Base-by-base conservation (phyloP, 2,329 filamentous ascomycete species). In the Xylaria sp. region DNA sequence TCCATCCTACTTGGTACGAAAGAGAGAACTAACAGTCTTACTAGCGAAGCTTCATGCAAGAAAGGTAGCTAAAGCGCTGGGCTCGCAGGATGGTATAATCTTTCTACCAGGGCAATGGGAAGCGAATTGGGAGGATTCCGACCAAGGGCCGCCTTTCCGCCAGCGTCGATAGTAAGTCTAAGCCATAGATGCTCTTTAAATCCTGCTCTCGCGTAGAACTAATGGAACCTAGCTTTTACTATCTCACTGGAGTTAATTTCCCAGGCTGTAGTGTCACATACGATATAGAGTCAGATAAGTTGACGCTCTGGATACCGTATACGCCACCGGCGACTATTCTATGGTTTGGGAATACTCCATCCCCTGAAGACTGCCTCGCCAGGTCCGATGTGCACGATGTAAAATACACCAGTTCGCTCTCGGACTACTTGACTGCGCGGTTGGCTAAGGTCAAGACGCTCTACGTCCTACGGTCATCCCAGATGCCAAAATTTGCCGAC, bases 301-400 rank as follows among this genome's bases (percentile, higher is more conserved):
- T 96, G 65, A 88, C 86, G 5, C 86, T 95, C 32, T 96, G 91
- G 86, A 89, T 95, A 57, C 92, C 92, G 1, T 87, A 88, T 73
- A 87, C 90, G 71, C 87, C 92, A 72, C 87, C 87, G 16, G 84
- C 83, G 18, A 83, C 86, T 72, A 83, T 87, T 12, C 86, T 93
- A 58, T 93, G 87, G 85, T 88, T 87, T 75, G 91, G 91, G 18
- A 84, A 83, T 40, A 87, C 85, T 25, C 90, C 90, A 0, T 86
- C 84, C 10, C 81, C 84, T 12, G 85, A 90, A 16, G 88, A 92
- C 66, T 91, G 90, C 66, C 82, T 87, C 72, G 82, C 81, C 2
- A 84, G 82, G 63, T 90, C 90, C 73, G 90, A 95, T 72, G 86
- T 95, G 63, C 92, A 95, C 77, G 85, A 88, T 50, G 92, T 93